Evolutionary conservation across 306 rosid species (phyloP).

Genomic region (Crotalaria pallida): DNA sequence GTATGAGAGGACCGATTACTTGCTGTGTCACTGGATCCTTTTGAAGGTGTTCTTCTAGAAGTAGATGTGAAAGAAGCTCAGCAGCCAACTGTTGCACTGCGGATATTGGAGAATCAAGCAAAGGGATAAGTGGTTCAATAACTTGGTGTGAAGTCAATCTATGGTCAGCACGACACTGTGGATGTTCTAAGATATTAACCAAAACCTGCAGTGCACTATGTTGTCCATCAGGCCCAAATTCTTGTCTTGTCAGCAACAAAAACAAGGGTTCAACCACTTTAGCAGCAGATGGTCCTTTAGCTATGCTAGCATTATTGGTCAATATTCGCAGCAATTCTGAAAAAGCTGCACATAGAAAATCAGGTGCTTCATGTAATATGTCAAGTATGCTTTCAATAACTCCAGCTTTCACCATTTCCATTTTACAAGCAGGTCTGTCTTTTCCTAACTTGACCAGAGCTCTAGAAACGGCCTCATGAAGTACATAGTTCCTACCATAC

Average conservation of each 20-base stretch:
- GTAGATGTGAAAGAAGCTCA: slow-evolving; percentile 93
- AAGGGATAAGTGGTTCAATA: slow-evolving; percentile 83
- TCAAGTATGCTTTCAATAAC: slow-evolving; percentile 83
- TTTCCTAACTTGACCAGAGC: slow-evolving; percentile 92
- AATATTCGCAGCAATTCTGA: slow-evolving; percentile 91
- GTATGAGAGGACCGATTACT: slow-evolving; percentile 83
- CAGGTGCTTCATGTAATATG: slow-evolving; percentile 86
- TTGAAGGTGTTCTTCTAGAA: slow-evolving; percentile 81
- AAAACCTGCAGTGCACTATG: slow-evolving; percentile 93
- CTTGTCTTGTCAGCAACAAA: slow-evolving; percentile 71
- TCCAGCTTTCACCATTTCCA: slow-evolving; percentile 99
- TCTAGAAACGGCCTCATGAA: slow-evolving; percentile 91
- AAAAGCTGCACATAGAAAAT: slow-evolving; percentile 79
- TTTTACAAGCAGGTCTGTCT: slow-evolving; percentile 95
- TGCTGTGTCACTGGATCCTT: slow-evolving; percentile 86
- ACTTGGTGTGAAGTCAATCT: slow-evolving; percentile 78
- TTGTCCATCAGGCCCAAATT: slow-evolving; percentile 93
- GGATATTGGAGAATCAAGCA: slow-evolving; percentile 83
- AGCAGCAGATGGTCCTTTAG: slow-evolving; percentile 88
- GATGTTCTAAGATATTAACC: slow-evolving; percentile 92
- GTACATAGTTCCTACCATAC: slow-evolving; percentile 77
- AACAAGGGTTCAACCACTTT: slow-evolving; percentile 93
- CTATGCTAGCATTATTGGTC: slow-evolving; percentile 95
- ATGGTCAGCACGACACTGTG: slow-evolving; percentile 91
- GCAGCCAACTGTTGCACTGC: slow-evolving; percentile 98